phyloP scores from a whole-genome alignment of 208 protist genomes.

The Lotmaria passim region DNA sequence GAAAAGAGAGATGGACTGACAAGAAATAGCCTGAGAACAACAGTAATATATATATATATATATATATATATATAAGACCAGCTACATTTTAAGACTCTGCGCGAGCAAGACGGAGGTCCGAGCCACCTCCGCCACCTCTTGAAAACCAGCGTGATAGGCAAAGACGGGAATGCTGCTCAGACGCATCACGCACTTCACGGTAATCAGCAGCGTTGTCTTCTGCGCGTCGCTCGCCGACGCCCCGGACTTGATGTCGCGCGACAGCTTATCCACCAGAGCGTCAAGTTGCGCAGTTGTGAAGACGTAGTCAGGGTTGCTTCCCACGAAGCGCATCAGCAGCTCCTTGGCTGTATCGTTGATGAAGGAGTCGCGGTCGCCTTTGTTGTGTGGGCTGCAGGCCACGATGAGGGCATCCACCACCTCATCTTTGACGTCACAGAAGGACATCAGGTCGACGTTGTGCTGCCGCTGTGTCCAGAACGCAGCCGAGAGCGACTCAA shows the following conservation, averaged over 20 bases:
- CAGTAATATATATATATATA: background rate
- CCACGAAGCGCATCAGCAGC: conserved; percentile 54
- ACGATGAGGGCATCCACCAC: conserved; percentile 52
- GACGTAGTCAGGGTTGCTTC: conserved; percentile 30
- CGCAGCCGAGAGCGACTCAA: conserved; percentile 92
- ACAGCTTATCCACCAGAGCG: conserved; percentile 46
- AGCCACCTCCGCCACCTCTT: conserved; percentile 38
- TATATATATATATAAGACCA: too few relatives aligned
- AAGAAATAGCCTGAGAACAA: background rate
- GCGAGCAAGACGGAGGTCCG: conserved; percentile 25
- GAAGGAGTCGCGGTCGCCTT: conserved; percentile 46
- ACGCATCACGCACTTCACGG: conserved; percentile 49
- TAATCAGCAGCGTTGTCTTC: conserved; percentile 37
- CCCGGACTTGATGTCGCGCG: conserved; percentile 38
- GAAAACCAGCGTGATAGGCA: conserved; percentile 46
- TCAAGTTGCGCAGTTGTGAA: conserved; percentile 38
- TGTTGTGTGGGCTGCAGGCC: conserved; percentile 41
- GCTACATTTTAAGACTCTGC: conserved; percentile 34
- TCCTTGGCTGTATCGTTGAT: conserved; percentile 56
- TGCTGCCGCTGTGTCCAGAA: conserved; percentile 42
- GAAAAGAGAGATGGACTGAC: conserved; percentile 1
- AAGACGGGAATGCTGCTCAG: conserved; percentile 37
- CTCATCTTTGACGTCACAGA: conserved; percentile 42
- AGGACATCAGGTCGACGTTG: conserved; percentile 44
- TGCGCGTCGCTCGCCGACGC: conserved; percentile 36